A percentile compares a stretch with the other conserved stretches of the same genome.
Conservation (phyloP, 768 basidiomycete species). For the Daedaleopsis sinensis region DNA sequence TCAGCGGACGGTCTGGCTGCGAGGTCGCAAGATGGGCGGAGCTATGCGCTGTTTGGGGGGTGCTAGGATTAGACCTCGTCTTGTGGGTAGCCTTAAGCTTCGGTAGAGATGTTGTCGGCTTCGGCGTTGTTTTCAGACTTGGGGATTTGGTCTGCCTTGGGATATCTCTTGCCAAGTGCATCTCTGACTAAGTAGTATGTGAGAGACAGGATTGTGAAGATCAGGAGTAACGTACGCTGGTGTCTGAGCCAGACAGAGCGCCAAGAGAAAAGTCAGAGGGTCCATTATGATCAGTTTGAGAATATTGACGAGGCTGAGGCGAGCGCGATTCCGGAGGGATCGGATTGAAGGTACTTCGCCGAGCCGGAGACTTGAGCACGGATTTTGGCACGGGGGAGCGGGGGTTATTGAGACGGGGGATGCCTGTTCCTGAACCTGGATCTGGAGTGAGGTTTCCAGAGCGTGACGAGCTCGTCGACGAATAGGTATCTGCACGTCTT, state of each 20-base stretch:
- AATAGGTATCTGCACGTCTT: background rate
- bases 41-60: constrained; percentile 5
- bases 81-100: background rate
- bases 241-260: background rate
- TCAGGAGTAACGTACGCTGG: background rate
- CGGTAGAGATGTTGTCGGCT: background rate
- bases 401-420: constrained; percentile 6
- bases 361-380: constrained; percentile 2
- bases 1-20: constrained; percentile 8
- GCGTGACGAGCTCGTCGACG: background rate
- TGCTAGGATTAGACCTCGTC: constrained; percentile 16
- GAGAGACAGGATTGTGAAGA: background rate
- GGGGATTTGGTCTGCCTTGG: background rate
- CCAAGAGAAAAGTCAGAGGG: background rate
- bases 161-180: too few species aligned
- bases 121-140: background rate
- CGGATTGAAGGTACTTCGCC: background rate
- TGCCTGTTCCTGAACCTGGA: background rate
- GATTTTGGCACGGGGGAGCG: constrained; percentile 5
- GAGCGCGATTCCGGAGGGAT: background rate
- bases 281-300: background rate
- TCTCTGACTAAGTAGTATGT: background rate
- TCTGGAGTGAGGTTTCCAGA: background rate
- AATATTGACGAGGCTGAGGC: background rate
- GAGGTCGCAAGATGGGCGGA: constrained; percentile 10